Evolutionary conservation across 768 basidiomycete genomes (phyloP), one percentile per base, ranked within the genome.

Genomic region (Mycena galopus): DNA sequence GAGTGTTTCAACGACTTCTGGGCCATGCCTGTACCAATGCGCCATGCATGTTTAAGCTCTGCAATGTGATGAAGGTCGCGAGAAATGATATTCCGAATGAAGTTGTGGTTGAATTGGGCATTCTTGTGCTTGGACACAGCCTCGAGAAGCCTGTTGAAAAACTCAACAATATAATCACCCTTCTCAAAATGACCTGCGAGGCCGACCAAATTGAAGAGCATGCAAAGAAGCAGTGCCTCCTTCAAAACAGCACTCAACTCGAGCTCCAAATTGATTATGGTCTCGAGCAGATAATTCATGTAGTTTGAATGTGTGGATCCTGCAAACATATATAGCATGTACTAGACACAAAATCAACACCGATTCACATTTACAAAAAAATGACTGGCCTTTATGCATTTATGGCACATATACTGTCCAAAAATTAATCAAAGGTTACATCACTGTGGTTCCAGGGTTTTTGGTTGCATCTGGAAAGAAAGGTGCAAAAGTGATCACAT

Each of bases 251-350:
- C 51, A 12, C 67, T 78, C 1, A 76, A 81, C 58, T 84, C 82
- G 2, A 81, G 68, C 66, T 85, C 82, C 7, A 85, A 71, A 39
- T 68, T 71, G 9, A 63, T 61, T 29, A 82, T 75, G 33, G 77
- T 77, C 66, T 84, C 83, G 25, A 84, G 79, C 0, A 81, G 69
- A 67, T 83, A 85, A 12, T 58, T 60, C 2, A 73, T 70, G 60
- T 85, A 85, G 58, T 82, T 81, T 12, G 77, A 53, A 64, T 84
- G 83, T 3, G 62, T 69, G 0, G 82, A 83, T 1, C 83, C 83
- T 1, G 79, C 79, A 69, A 84, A 85, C 0, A 79, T 78, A 72
- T 84, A 82, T 1, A 80, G 47, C 73, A 82, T 78, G 39, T 67
- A 19, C 79, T 81, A 37, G 10, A n/a, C n/a, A n/a, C n/a, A n/a